A percentile compares a stretch with the other conserved stretches of the same genome.
Evolutionary conservation across 225 moss, liverwort and hornwort genomes (phyloP).

Genomic region (Sphagnum contortum): DNA sequence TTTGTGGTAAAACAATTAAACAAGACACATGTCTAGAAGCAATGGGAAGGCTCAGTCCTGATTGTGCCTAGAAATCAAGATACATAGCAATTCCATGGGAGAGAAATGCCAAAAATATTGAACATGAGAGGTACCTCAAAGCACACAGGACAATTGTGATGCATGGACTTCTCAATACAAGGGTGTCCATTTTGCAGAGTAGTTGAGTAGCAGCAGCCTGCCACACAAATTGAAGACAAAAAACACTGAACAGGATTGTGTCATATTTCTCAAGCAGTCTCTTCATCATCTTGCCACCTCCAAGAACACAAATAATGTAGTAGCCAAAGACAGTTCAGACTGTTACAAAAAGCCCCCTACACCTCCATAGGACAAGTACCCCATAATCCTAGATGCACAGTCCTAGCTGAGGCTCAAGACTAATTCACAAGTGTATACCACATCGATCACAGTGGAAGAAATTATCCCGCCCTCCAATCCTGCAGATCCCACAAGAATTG

Average conservation of each 20-base stretch:
- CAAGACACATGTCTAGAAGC: too few species aligned
- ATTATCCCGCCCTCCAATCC: slow-evolving; percentile 85
- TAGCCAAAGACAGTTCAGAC: slow-evolving; percentile 23
- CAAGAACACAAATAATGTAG: slow-evolving; percentile 17
- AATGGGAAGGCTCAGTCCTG: too few species aligned
- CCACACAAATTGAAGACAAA: too few species aligned
- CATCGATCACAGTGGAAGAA: slow-evolving; percentile 94
- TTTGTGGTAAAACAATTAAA: too few species aligned
- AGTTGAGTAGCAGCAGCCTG: slow-evolving; percentile 67
- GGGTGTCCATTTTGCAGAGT: slow-evolving; percentile 60
- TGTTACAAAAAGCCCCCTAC: slow-evolving; percentile 29
- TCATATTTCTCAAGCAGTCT: too few species aligned
- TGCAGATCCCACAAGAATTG: slow-evolving; percentile 90
- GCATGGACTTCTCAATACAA: slow-evolving; percentile 95
- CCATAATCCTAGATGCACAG: too few species aligned
- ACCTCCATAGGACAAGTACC: too few species aligned
- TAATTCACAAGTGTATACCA: slow-evolving; percentile 44
- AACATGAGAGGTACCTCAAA: slow-evolving; percentile 51
- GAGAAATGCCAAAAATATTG: too few species aligned
- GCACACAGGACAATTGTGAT: slow-evolving; percentile 92
- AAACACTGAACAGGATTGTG: too few species aligned
- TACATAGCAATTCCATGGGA: too few species aligned
- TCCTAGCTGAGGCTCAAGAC: slow-evolving; percentile 2
- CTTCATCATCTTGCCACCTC: background rate
- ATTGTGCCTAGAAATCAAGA: too few species aligned